phyloP scores from a whole-genome alignment of 2,329 filamentous ascomycete species.

The Verticillium tricorpus region DNA sequence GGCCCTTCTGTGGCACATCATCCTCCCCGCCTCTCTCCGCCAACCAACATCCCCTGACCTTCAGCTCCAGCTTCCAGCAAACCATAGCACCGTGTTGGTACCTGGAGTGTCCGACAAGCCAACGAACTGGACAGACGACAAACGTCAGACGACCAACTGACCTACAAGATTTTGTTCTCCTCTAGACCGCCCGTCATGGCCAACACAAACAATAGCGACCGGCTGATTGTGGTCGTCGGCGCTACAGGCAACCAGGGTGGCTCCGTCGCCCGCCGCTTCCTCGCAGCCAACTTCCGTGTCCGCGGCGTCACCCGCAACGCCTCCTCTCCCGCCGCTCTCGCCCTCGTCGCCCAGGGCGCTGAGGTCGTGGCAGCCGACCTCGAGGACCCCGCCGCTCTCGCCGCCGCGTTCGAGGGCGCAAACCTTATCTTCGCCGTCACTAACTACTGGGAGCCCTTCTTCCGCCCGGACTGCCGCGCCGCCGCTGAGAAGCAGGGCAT shows the following conservation, averaged over 20 bases:
- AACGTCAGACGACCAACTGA: not conserved
- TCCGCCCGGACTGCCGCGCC: conserved; percentile 34
- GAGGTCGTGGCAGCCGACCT: conserved; percentile 41
- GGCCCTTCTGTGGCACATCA: no score
- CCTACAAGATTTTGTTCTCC: no score
- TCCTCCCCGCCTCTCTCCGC: no score
- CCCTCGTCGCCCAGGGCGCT: conserved; percentile 33
- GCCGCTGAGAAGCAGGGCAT: conserved; percentile 32
- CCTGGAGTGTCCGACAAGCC: not conserved
- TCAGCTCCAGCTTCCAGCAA: not conserved
- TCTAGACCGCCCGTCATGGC: not conserved
- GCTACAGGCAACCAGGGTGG: conserved; percentile 48
- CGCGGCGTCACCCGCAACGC: conserved; percentile 43
- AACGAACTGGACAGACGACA: not conserved
- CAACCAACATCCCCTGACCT: no score
- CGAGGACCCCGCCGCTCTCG: conserved; percentile 33
- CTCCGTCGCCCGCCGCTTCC: conserved; percentile 45
- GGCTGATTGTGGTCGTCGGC: conserved; percentile 40
- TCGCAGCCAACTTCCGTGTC: conserved; percentile 35
- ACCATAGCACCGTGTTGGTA: not conserved
- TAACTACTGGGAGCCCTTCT: conserved; percentile 50
- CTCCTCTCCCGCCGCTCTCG: conserved; percentile 31
- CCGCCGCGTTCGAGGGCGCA: conserved; percentile 36
- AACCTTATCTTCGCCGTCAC: conserved; percentile 51
- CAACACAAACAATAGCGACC: not conserved